These are phyloP conservation scores for Tetrapisispora phaffii DNA, from an alignment of 805 yeast species.

Conservation along the genomic window DNA sequence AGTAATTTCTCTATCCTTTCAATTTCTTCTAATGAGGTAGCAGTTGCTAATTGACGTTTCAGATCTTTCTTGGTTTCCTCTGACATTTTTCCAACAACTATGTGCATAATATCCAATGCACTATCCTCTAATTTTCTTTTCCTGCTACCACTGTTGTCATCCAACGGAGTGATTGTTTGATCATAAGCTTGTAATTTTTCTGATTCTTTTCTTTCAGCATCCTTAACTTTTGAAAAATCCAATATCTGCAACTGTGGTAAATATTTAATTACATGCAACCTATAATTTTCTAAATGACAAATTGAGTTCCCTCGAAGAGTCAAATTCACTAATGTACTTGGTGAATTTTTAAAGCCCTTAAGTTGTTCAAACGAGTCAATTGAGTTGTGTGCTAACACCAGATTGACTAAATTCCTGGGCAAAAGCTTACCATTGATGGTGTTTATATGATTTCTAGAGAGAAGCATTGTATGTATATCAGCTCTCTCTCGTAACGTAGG, in stretches of 20 bases:
- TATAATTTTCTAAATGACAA: slow-evolving; percentile 40
- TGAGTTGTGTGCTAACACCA: slow-evolving; percentile 43
- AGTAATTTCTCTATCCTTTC: slow-evolving; percentile 55
- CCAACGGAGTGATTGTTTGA: background rate
- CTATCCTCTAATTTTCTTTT: slow-evolving; percentile 14
- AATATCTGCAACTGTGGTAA: slow-evolving; percentile 54
- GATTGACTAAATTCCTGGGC: slow-evolving; percentile 33
- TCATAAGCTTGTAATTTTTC: slow-evolving; percentile 18
- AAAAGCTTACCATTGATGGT: slow-evolving; percentile 31
- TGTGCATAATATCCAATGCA: slow-evolving; percentile 29
- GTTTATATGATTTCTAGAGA: slow-evolving; percentile 53
- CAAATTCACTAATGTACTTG: slow-evolving; percentile 39
- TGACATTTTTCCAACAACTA: slow-evolving; percentile 38
- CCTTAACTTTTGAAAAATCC: slow-evolving; percentile 57
- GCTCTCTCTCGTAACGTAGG: slow-evolving; percentile 36
- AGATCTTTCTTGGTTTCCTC: slow-evolving; percentile 44
- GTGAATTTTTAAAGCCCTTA: slow-evolving; percentile 31
- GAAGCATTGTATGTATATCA: slow-evolving; percentile 41
- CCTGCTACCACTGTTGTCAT: background rate
- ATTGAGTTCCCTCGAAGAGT: slow-evolving; percentile 53
- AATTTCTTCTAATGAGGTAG: slow-evolving; percentile 66
- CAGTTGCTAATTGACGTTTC: slow-evolving; percentile 45
- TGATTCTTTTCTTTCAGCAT: slow-evolving; percentile 42
- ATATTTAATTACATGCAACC: slow-evolving; percentile 49
- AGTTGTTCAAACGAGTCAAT: slow-evolving; percentile 43